phyloP scores from a whole-genome alignment of 768 basidiomycete genomes.

The Mycena latifolia region DNA sequence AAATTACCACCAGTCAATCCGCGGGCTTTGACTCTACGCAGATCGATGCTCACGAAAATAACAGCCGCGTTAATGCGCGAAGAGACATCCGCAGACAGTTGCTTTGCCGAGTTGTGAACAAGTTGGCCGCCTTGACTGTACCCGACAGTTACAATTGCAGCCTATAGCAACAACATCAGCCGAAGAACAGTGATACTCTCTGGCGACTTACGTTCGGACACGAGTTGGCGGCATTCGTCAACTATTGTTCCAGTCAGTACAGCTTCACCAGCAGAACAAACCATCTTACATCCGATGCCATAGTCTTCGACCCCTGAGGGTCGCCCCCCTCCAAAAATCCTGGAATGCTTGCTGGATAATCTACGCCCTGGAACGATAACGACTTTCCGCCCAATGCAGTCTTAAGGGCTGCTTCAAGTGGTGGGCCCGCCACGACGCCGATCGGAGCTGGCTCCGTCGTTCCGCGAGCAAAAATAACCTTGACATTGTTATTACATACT shows the following conservation, averaged over 20 bases:
- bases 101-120: conserved; percentile 36
- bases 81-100: conserved; percentile 28
- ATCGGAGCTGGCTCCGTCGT: conserved; percentile 37
- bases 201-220: conserved; percentile 31
- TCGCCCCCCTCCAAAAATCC: conserved; percentile 38
- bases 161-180: conserved; percentile 5
- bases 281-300: conserved; percentile 34
- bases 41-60: conserved; percentile 34
- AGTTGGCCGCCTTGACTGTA: conserved; percentile 39
- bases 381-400: conserved; percentile 31
- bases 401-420: conserved; percentile 30
- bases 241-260: conserved; percentile 11
- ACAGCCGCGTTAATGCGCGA: conserved; percentile 36
- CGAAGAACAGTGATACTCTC: background rate
- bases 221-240: conserved; percentile 34
- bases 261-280: background rate
- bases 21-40: background rate
- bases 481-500: background rate
- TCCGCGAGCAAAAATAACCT: conserved; percentile 37
- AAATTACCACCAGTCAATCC: background rate
- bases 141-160: conserved; percentile 33
- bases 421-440: conserved; percentile 35
- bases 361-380: conserved; percentile 36
- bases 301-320: conserved; percentile 32
- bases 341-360: conserved; percentile 36